Evolutionary conservation across 2,329 filamentous ascomycete genomes (phyloP), one percentile per base, ranked within the genome.

Genomic region (Botryotinia convoluta): DNA sequence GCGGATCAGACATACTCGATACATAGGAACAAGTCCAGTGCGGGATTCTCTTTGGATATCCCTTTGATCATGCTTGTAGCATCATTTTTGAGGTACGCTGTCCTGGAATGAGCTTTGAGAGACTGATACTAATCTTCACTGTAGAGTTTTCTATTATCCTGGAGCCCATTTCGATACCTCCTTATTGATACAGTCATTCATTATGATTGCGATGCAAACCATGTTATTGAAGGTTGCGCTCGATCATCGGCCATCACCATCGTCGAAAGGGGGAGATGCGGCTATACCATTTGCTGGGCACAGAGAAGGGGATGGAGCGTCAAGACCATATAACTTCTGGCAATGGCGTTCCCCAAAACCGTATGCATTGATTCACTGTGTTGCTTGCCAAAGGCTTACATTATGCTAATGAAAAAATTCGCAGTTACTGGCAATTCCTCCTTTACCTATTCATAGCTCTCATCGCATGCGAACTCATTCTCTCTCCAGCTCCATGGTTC

Each of bases 321-420:
- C 85, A 57, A 82, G 93, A 37, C 93, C 93, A 0, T 95, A 90
- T 80, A 88, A 90, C 79, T 95, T 95, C 81, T 95, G 93, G 93
- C 92, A 93, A 82, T 95, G 93, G 93, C 87, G 89, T 73, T 89
- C 88, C 32, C 86, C 90, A 9, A 90, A 90, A 78, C 92, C 92
- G 84, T 91, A 81, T 71, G 80, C 77, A 51, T 22, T 60, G 35
- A 39, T n/a, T 45, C 37, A 61, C 26, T 54, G 20, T 32, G 4
- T 4, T n/a, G 22, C 44, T 45, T 64, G 32, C 32, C 45, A 37
- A 54, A 22, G 16, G 16, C 4, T 48, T 67, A 42, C 22, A n/a
- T 20, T 26, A 48, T 54, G 42, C 65, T 65, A 65, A 73, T 71
- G n/a, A 75, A 61, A 32, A 22, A 69, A 9, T 7, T 8, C 44